A percentile compares a stretch with the other conserved stretches of the same genome.
phyloP scores from a whole-genome alignment of 192 early-diverging fungal species.

The Geosiphon pyriformis region DNA sequence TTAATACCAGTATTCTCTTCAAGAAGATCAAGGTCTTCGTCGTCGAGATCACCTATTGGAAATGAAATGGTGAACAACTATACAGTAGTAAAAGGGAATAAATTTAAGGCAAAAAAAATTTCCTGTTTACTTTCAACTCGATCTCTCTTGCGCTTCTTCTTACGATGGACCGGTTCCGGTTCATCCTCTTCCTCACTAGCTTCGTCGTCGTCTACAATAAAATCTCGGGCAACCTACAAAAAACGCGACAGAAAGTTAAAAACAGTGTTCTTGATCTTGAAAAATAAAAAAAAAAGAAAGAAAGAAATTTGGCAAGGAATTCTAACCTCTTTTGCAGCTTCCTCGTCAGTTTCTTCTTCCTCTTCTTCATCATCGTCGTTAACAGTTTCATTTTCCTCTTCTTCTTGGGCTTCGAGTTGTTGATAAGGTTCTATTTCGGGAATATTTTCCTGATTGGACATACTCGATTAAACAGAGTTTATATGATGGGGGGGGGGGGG shows the following conservation, averaged over 20 bases:
- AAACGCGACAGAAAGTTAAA: not conserved
- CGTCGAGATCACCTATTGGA: constrained; percentile 74
- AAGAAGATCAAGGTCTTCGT: constrained; percentile 89
- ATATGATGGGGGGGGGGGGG: no score
- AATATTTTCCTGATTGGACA: no score
- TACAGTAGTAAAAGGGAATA: not conserved
- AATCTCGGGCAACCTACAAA: constrained; percentile 53
- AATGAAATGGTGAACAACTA: constrained; percentile 1
- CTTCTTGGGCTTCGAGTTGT: no score
- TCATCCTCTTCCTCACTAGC: constrained; percentile 53
- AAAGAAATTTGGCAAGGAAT: not conserved
- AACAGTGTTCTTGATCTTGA: not conserved
- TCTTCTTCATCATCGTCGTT: constrained; percentile 56
- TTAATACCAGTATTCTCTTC: constrained; percentile 83
- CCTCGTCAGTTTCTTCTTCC: constrained; percentile 50
- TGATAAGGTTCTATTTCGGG: no score
- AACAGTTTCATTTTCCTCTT: constrained; percentile 60
- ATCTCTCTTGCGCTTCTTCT: constrained; percentile 48
- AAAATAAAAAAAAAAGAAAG: not conserved
- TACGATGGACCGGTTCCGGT: constrained; percentile 34
- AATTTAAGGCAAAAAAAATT: constrained; percentile 18
- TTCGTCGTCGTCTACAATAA: constrained; percentile 72
- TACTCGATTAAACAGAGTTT: no score
- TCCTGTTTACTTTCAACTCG: constrained; percentile 32
- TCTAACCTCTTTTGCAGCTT: constrained; percentile 21